Base-by-base conservation (phyloP, 1,284 basidiomycete species). In the Ceratobasidium sp. region DNA sequence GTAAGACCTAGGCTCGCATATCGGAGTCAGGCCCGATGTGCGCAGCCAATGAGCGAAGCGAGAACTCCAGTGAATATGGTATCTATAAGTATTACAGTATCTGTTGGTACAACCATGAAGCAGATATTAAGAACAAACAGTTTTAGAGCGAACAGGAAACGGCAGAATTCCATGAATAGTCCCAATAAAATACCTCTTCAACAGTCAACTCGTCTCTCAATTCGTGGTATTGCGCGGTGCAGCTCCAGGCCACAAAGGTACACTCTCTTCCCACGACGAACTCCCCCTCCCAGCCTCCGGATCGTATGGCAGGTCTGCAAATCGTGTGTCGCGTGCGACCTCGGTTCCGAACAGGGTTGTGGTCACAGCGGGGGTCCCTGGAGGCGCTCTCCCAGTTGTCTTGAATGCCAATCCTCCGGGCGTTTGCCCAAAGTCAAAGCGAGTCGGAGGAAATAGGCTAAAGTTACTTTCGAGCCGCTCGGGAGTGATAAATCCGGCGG, bases 301-400 rank as follows among this genome's bases (percentile, higher is more conserved):
- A 50, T 69, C 64, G 44, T 69, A 69, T 47, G 64, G 44, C n/a
- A 69, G 23, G 50, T 69, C 64, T n/a, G 64, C 64, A 46, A 69
- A 69, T 38, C 64, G 32, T 13, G 32, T 57, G n/a, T 69, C 64
- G 38, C 64, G 64, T 9, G 64, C 50, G 11, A 69, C 64, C 43
- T 69, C 64, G 28, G 64, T 69, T 55, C 64, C 64, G 46, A 55
- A 69, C 26, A 69, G 52, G 52, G 64, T 69, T 11, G 50, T 69
- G 13, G 64, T 69, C 52, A 28, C 64, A 14, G 52, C 64, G 3
- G 64, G 64, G 4, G 64, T 69, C 1, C 64, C 64, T 55, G 64
- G 64, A 13, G 64, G 38, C 38, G 64, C 35, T 26, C 64, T 50
- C 9, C 64, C 64, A 28, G 64, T 69, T 23, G 64, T 41, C 41